phyloP scores from a whole-genome alignment of 352 stramenopile genomes.

The Phytophthora crassamura region DNA sequence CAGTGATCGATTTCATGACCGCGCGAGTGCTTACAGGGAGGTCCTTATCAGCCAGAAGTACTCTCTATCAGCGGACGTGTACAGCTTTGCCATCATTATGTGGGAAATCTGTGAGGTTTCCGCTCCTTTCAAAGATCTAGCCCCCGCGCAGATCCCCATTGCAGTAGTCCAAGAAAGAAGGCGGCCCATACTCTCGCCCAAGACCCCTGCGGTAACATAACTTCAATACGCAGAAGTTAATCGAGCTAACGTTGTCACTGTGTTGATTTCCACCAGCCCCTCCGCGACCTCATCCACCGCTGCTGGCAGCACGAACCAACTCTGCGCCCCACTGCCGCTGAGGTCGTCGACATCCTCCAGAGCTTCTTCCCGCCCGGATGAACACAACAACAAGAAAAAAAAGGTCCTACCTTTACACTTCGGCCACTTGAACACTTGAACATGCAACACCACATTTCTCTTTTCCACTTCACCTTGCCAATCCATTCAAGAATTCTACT shows the following conservation, averaged over 20 bases:
- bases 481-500: slow-evolving; percentile 10
- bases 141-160: slow-evolving; percentile 62
- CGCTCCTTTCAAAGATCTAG: slow-evolving; percentile 66
- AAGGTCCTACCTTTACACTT: background rate
- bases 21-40: slow-evolving; percentile 43
- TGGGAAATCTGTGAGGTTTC: slow-evolving; percentile 82
- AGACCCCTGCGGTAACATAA: slow-evolving; percentile 68
- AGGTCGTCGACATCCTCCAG: slow-evolving; percentile 51
- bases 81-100: slow-evolving; percentile 84
- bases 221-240: background rate
- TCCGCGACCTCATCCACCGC: slow-evolving; percentile 62
- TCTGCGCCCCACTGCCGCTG: slow-evolving; percentile 49
- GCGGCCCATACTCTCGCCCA: slow-evolving; percentile 59
- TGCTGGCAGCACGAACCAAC: slow-evolving; percentile 76
- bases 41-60: slow-evolving; percentile 73
- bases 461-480: slow-evolving; percentile 1
- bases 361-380: slow-evolving; percentile 52
- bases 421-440: background rate
- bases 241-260: background rate
- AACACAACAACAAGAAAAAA: background rate
- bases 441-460: background rate
- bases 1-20: background rate
- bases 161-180: slow-evolving; percentile 74
- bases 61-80: slow-evolving; percentile 76
- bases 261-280: slow-evolving; percentile 40